Conservation (phyloP, 2,329 filamentous ascomycete genomes). For the Cladosporium sp. region DNA sequence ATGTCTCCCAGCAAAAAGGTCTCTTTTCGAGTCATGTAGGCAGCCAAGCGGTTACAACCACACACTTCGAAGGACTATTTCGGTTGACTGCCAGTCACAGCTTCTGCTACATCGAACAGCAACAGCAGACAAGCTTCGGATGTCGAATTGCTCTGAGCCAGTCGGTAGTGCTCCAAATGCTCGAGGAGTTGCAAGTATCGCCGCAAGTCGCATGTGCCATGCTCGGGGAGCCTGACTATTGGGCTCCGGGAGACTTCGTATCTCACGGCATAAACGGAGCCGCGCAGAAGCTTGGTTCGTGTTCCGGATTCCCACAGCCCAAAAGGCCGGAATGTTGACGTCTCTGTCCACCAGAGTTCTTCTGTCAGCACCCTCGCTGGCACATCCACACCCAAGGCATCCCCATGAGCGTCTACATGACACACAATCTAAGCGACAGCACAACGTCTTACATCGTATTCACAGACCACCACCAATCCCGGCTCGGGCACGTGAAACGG, state of each 20-base stretch:
- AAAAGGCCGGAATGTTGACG: neutral
- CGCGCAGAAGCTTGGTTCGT: neutral
- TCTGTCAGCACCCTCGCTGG: conserved; percentile 3
- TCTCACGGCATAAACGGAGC: neutral
- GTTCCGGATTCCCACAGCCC: neutral
- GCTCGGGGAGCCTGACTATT: neutral
- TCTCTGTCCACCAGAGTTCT: neutral
- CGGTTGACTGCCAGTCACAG: neutral
- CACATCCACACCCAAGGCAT: neutral
- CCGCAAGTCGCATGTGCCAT: neutral
- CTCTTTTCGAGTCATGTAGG: neutral
- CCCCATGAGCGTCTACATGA: neutral
- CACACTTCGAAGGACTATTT: neutral
- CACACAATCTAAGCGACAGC: neutral
- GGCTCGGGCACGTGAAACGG: neutral
- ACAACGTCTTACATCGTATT: neutral
- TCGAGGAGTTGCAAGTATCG: neutral
- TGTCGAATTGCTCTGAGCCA: neutral
- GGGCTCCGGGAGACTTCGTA: conserved; percentile 1
- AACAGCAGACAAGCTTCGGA: neutral
- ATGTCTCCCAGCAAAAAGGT: neutral
- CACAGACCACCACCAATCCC: neutral
- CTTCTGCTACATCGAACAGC: neutral
- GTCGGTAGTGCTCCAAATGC: neutral
- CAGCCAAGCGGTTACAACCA: neutral